A percentile compares a stretch with the other conserved stretches of the same genome.
These are phyloP conservation scores for Trichophyton rubrum DNA, from an alignment of 2,329 filamentous ascomycete species.

Conservation along the genomic window DNA sequence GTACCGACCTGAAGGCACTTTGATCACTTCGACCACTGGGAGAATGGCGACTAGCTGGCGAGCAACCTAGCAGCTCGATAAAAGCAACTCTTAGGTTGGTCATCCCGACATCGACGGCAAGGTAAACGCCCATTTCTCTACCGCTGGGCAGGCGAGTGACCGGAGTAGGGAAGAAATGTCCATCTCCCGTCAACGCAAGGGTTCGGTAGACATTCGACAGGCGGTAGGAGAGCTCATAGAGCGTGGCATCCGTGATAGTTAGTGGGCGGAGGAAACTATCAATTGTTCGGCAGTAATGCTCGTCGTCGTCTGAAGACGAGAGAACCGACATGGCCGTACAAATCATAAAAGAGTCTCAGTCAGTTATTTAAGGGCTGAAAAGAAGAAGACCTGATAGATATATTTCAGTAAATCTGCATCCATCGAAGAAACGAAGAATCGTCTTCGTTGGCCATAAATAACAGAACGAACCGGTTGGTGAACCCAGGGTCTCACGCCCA, in stretches of 20 bases:
- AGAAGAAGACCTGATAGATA: neutral
- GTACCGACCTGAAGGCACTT: slow-evolving; percentile 20
- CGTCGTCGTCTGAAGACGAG: neutral
- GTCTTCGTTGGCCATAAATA: neutral
- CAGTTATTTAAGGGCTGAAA: neutral
- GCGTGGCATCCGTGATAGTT: slow-evolving; percentile 11
- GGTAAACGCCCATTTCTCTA: slow-evolving; percentile 39
- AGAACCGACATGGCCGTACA: neutral
- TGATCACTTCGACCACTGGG: slow-evolving; percentile 6
- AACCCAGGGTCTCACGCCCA: neutral
- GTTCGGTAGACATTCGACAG: slow-evolving; percentile 27
- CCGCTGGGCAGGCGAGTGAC: slow-evolving; percentile 34
- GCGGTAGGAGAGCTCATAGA: slow-evolving; percentile 27
- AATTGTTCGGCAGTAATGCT: neutral
- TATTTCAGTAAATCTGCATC: neutral
- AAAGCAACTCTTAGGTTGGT: slow-evolving; percentile 42
- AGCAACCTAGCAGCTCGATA: slow-evolving; percentile 35
- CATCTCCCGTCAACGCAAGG: slow-evolving; percentile 26
- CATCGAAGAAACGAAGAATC: neutral
- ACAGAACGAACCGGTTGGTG: neutral
- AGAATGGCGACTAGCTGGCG: slow-evolving; percentile 7
- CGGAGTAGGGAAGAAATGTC: slow-evolving; percentile 33
- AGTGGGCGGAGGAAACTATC: slow-evolving; percentile 9
- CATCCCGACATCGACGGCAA: slow-evolving; percentile 43
- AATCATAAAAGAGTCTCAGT: neutral